Evolutionary conservation across 192 early-diverging fungal species (phyloP).

Genomic region (Gigaspora rosea): DNA sequence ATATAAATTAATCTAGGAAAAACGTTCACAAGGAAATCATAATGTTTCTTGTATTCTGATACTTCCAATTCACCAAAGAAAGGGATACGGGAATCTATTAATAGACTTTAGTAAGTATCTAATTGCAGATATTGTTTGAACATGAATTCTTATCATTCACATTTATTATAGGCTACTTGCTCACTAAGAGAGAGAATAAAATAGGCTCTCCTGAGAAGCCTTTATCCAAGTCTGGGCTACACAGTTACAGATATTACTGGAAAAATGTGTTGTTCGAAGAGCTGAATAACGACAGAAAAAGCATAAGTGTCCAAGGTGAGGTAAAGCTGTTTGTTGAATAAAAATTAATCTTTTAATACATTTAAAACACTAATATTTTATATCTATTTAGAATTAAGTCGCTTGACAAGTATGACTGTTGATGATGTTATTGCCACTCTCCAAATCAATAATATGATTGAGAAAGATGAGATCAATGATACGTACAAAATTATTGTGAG

Average conservation of each 20-base stretch:
- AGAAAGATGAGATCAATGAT: conserved; percentile 36
- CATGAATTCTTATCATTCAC: too few relatives aligned
- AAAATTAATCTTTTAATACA: neutral
- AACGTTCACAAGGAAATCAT: conserved; percentile 76
- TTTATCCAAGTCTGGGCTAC: conserved; percentile 83
- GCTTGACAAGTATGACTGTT: conserved; percentile 70
- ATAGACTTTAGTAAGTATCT: conserved; percentile 83
- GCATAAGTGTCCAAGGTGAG: conserved; percentile 53
- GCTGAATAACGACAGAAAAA: conserved; percentile 54
- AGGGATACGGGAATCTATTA: conserved; percentile 89
- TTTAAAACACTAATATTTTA: neutral
- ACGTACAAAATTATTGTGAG: conserved; percentile 50
- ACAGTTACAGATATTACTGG: conserved; percentile 92
- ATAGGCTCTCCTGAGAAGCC: conserved; percentile 91
- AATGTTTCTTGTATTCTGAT: conserved; percentile 95
- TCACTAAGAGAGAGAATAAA: conserved; percentile 74
- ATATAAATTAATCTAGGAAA: conserved; percentile 57
- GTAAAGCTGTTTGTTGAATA: neutral
- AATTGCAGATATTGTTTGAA: neutral
- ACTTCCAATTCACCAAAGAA: conserved; percentile 83
- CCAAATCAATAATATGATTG: conserved; percentile 57
- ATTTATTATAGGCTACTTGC: conserved; percentile 63
- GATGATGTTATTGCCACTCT: conserved; percentile 85
- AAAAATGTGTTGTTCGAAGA: conserved; percentile 68
- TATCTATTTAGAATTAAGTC: conserved; percentile 56